Evolutionary conservation across 768 basidiomycete genomes (phyloP).

Genomic region (Rhodotorula sphaerocarpa): DNA sequence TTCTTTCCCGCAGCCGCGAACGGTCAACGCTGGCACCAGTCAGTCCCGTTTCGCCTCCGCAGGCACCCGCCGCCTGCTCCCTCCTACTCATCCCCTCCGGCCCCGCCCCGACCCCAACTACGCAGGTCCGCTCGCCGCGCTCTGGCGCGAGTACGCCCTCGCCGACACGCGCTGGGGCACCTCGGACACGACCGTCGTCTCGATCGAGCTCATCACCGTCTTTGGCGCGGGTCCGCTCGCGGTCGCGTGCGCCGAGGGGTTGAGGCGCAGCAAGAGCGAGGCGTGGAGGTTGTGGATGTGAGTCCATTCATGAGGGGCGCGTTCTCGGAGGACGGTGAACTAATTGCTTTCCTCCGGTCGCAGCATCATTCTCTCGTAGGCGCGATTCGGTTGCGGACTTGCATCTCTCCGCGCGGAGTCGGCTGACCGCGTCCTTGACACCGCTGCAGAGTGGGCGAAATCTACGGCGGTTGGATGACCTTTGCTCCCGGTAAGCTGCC

Average conservation of each 20-base stretch:
- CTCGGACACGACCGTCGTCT: conserved; percentile 68
- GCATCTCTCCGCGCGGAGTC: too few relatives aligned
- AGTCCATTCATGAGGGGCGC: neutral
- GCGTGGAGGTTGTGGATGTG: conserved; percentile 66
- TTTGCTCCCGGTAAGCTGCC: neutral
- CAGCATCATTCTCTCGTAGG: neutral
- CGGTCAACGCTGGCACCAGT: conserved; percentile 20
- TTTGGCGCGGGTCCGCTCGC: conserved; percentile 64
- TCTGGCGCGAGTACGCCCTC: conserved; percentile 46
- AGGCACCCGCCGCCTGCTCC: too few relatives aligned
- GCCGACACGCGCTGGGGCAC: conserved; percentile 77
- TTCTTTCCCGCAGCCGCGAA: conserved; percentile 6
- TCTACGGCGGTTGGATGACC: conserved; percentile 42
- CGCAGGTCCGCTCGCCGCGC: conserved; percentile 18
- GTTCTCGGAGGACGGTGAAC: conserved; percentile 55
- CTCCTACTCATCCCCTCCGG: too few relatives aligned
- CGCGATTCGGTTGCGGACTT: neutral
- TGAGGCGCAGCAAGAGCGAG: conserved; percentile 52
- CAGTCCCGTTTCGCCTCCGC: neutral
- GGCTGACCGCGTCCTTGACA: too few relatives aligned
- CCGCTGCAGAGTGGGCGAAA: conserved; percentile 6
- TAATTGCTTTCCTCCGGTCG: neutral
- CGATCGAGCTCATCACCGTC: conserved; percentile 75
- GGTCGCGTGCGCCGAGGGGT: conserved; percentile 61
- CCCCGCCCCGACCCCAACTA: too few relatives aligned